Base-by-base conservation (phyloP, 768 basidiomycete genomes). In the Xerocomus spinulosus region DNA sequence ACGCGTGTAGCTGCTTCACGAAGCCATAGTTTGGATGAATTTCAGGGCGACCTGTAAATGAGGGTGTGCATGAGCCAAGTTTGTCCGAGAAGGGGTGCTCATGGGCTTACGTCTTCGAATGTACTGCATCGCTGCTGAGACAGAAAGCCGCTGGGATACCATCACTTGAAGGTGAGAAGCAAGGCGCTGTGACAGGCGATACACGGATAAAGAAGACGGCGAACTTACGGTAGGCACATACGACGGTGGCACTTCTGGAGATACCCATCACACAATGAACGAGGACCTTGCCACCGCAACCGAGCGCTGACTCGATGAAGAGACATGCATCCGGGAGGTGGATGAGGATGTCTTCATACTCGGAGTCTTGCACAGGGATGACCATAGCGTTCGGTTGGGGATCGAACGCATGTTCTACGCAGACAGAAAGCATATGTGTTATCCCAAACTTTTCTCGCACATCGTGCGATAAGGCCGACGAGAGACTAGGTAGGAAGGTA, bases 221-320 rank as follows among this genome's bases (percentile, higher is more conserved):
- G 20, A 14, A 71, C 78, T 66, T 60, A 80, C 77, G 60, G 59
- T 75, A 82, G 14, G 79, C 80, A 42, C 74, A 76, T 21, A 81
- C 70, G 21, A 79, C 76, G 9, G 85, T 80, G 32, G 79, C 70
- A 53, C 84, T 86, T 51, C 86, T 72, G 0, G 83, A 88, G 8
- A 87, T 66, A 5, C 86, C 87, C 78, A 85, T 83, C 9, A 81
- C 70, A 58, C 86, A 87, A 52, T 88, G 86, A 13, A 87, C 81
- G 9, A 88, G 73, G 5, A 87, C 78, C 38, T 69, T 73, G 0
- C 83, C 83, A 21, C 76, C 74, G 7, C 51, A 20, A 9, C 68
- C 61, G 33, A 88, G 53, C 4, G 85, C 82, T 18, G 70, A 51
- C 53, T 83, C 73, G 25, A 89, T 86, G 61, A 86, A 89, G 13